Base-by-base conservation (phyloP, 768 basidiomycete species). In the Hydnomerulius pinastri region DNA sequence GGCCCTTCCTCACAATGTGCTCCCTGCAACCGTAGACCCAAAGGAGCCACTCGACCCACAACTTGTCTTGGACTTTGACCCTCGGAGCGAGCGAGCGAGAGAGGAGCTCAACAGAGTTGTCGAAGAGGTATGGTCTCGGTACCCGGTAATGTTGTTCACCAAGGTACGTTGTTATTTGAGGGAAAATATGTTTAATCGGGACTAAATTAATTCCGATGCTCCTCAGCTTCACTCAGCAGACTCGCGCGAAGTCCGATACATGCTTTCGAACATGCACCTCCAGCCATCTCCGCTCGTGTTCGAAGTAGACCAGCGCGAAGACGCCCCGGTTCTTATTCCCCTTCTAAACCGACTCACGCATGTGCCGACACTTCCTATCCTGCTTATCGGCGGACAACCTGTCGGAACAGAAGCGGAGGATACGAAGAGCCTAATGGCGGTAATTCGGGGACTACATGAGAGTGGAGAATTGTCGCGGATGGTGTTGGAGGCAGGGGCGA, bases 51-150 rank as follows among this genome's bases (percentile, higher is more conserved):
- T 92, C 50, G 90, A 92, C 64, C 88, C 91, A 4, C 80, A 90
- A 59, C 80, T 92, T 49, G 79, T 93, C 4, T 77, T 93, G 35
- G 90, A 89, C 59, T 93, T 92, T 63, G 89, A 92, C 63, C 86
- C 87, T 0, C 79, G 83, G n/a, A 73, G 79, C 36, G 70, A 79
- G 2, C 76, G 77, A 12, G 87, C 88, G 1, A 58, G 62, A 17
- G 77, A 81, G 28, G 88, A 91, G 65, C 71, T 91, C 27, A 64
- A 69, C 28, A 71, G 73, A 1, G 73, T 91, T 63, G 77, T 84
- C 6, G 69, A 75, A 1, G 82, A 88, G 25, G 81, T 87, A 1
- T 92, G 90, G 90, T 58, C 75, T 4, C 76, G 79, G 30, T 83
- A 87, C 58, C 90, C 90, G 0, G 82, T 92, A 30, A 79, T 91